Evolutionary conservation across 768 basidiomycete genomes (phyloP).

Genomic region (Rhizopogon salebrosus): DNA sequence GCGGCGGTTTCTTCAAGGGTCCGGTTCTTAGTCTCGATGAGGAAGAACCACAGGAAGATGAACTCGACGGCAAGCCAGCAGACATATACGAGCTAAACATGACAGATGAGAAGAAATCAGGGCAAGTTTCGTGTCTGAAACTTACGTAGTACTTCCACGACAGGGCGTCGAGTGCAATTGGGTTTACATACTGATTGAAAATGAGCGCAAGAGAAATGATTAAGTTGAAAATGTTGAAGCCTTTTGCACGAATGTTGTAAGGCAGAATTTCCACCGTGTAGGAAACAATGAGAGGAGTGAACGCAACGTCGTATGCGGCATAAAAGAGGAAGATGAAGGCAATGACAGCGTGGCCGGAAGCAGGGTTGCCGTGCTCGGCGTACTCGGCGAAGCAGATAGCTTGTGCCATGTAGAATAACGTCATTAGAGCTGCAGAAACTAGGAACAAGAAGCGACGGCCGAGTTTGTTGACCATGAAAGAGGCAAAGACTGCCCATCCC

Average conservation of each 20-base stretch:
- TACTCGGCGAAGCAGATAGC: conserved; percentile 61
- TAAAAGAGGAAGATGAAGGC: conserved; percentile 85
- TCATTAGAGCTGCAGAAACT: conserved; percentile 53
- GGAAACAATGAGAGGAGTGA: conserved; percentile 80
- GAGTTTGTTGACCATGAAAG: conserved; percentile 56
- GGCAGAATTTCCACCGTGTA: conserved; percentile 91
- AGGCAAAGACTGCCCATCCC: conserved; percentile 50
- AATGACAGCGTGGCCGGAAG: conserved; percentile 67
- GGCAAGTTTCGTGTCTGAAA: neutral
- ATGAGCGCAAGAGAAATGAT: conserved; percentile 73
- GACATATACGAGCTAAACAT: conserved; percentile 56
- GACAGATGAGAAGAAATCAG: neutral
- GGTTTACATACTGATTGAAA: conserved; percentile 89
- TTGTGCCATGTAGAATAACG: conserved; percentile 62
- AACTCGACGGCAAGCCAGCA: conserved; percentile 65
- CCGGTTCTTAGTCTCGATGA: conserved; percentile 68
- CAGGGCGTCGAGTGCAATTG: conserved; percentile 60
- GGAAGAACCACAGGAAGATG: conserved; percentile 59
- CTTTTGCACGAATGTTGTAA: conserved; percentile 78
- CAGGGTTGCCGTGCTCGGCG: conserved; percentile 31
- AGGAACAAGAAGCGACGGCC: conserved; percentile 73
- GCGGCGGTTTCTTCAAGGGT: conserved; percentile 81
- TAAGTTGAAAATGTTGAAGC: conserved; percentile 79
- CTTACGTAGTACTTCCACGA: conserved; percentile 75
- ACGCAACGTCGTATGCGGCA: conserved; percentile 74